phyloP scores from a whole-genome alignment of 1,284 basidiomycete genomes.

The Boletus smithii region DNA sequence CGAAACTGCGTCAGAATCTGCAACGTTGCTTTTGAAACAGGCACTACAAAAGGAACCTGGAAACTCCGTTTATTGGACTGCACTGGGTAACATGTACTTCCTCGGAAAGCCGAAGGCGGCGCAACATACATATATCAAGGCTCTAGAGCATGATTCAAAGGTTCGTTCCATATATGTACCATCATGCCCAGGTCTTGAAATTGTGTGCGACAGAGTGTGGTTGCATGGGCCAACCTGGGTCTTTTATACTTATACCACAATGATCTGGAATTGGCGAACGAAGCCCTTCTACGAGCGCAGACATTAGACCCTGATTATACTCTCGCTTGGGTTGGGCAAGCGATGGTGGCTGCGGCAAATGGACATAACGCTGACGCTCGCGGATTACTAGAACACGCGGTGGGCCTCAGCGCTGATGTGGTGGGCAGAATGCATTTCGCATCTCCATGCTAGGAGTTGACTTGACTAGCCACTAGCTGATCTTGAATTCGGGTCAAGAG shows the following conservation, averaged over 20 bases:
- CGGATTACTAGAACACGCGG: constrained; percentile 81
- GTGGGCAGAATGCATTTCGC: constrained; percentile 44
- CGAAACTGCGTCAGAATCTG: constrained; percentile 45
- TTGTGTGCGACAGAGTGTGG: constrained; percentile 54
- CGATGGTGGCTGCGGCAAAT: constrained; percentile 70
- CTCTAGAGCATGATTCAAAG: constrained; percentile 82
- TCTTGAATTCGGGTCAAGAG: constrained; percentile 69
- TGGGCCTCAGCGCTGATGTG: constrained; percentile 65
- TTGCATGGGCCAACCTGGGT: constrained; percentile 88
- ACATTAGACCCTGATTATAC: constrained; percentile 89
- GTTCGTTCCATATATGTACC: constrained; percentile 37
- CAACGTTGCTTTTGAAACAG: constrained; percentile 64
- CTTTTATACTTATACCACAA: constrained; percentile 83
- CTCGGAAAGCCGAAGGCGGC: constrained; percentile 64
- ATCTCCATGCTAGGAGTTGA: constrained; percentile 9
- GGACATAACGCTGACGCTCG: constrained; percentile 63
- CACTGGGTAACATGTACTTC: constrained; percentile 76
- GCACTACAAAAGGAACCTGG: constrained; percentile 76
- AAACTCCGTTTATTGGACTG: constrained; percentile 80
- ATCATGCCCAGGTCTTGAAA: constrained; percentile 6
- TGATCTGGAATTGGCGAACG: constrained; percentile 82
- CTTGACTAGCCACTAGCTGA: constrained; percentile 73
- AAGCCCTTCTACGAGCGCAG: constrained; percentile 86
- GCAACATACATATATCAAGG: constrained; percentile 91
- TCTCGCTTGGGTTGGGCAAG: constrained; percentile 93